A percentile compares a stretch with the other conserved stretches of the same genome.
These are phyloP conservation scores for Coriaria nepalensis DNA, from an alignment of 306 rosid genomes.

Conservation along the genomic window DNA sequence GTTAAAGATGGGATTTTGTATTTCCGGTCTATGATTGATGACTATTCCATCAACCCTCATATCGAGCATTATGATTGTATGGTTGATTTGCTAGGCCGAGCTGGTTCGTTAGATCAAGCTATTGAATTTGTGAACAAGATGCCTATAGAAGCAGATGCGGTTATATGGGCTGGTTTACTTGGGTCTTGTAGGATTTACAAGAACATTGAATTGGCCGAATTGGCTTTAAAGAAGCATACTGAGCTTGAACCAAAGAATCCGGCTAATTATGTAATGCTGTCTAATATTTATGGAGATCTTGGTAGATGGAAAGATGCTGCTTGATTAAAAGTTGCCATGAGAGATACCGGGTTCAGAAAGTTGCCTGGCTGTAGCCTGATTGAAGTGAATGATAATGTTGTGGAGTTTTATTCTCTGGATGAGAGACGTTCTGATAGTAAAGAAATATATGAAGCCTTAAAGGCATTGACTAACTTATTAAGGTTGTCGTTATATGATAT, in stretches of 20 bases:
- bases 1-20: constrained; percentile 39
- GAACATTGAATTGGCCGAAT: constrained; percentile 35
- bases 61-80: constrained; percentile 52
- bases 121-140: constrained; percentile 43
- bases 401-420: constrained; percentile 28
- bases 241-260: constrained; percentile 73
- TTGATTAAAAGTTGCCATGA: constrained; percentile 46
- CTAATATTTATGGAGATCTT: constrained; percentile 65
- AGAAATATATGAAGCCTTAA: constrained; percentile 23
- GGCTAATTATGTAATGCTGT: constrained; percentile 59
- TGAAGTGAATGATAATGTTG: constrained; percentile 22
- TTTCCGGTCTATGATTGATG: constrained; percentile 46
- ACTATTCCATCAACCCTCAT: constrained; percentile 35
- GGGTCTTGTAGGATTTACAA: constrained; percentile 33
- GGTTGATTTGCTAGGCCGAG: constrained; percentile 45
- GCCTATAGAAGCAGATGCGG: constrained; percentile 53
- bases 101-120: constrained; percentile 50
- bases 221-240: constrained; percentile 41
- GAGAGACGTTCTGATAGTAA: constrained; percentile 26
- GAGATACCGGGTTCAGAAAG: constrained; percentile 47
- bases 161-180: constrained; percentile 41
- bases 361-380: constrained; percentile 35
- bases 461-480: constrained; percentile 20
- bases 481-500: constrained; percentile 19
- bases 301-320: constrained; percentile 71